phyloP scores from a whole-genome alignment of 2,329 filamentous ascomycete species.

The Fusarium anthophilum region DNA sequence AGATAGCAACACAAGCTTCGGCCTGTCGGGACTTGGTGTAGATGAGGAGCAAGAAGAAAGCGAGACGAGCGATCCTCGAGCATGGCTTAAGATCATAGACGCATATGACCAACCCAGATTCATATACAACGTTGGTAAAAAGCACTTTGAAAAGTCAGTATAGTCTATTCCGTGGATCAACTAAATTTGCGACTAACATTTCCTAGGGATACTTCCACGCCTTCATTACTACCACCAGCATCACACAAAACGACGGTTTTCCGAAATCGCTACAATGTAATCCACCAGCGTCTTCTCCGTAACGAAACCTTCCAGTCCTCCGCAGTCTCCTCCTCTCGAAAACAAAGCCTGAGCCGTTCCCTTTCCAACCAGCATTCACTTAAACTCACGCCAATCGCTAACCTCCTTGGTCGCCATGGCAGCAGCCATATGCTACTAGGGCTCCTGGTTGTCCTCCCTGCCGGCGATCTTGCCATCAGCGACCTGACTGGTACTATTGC shows the following conservation, averaged over 20 bases:
- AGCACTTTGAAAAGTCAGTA: slow-evolving; percentile 83
- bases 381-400: slow-evolving; percentile 87
- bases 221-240: slow-evolving; percentile 78
- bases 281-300: slow-evolving; percentile 89
- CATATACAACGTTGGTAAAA: slow-evolving; percentile 80
- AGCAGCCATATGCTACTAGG: slow-evolving; percentile 88
- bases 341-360: slow-evolving; percentile 65
- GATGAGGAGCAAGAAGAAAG: slow-evolving; percentile 67
- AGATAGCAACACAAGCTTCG: slow-evolving; percentile 73
- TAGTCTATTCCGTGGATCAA: not conserved
- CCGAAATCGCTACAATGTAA: slow-evolving; percentile 88
- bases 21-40: slow-evolving; percentile 62
- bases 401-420: slow-evolving; percentile 80
- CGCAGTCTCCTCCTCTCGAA: slow-evolving; percentile 70
- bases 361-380: slow-evolving; percentile 75
- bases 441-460: slow-evolving; percentile 81
- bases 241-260: slow-evolving; percentile 87
- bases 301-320: slow-evolving; percentile 94
- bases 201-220: slow-evolving; percentile 66
- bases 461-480: slow-evolving; percentile 82
- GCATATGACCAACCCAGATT: slow-evolving; percentile 88
- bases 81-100: slow-evolving; percentile 84
- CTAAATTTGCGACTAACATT: slow-evolving; percentile 28
- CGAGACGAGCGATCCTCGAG: slow-evolving; percentile 72
- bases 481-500: slow-evolving; percentile 90